Percentiles rank a stretch among this genome's conserved stretches.
phyloP scores from a whole-genome alignment of 78 protist species.

The Tieghemostelium lacteum region DNA sequence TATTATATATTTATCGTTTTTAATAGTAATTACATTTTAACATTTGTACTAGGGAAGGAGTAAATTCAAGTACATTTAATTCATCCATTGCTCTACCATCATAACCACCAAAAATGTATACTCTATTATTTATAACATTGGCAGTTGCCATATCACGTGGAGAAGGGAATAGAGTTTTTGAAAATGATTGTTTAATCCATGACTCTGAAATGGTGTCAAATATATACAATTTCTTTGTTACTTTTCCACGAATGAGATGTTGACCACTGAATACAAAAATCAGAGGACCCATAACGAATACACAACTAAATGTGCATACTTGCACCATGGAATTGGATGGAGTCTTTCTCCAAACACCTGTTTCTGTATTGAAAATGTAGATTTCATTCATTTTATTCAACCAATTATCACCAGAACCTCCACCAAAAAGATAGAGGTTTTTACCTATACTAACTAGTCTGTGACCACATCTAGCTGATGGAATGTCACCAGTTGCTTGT shows the following conservation, averaged over 20 bases:
- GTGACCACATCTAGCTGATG: slow-evolving; percentile 82
- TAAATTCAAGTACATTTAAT: slow-evolving; percentile 35
- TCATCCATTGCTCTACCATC: slow-evolving; percentile 79
- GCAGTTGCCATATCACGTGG: slow-evolving; percentile 79
- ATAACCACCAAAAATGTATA: slow-evolving; percentile 80
- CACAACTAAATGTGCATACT: slow-evolving; percentile 67
- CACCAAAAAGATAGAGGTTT: slow-evolving; percentile 76
- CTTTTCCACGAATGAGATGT: slow-evolving; percentile 69
- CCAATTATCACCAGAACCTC: slow-evolving; percentile 83
- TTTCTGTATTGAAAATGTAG: slow-evolving; percentile 68
- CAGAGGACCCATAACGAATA: slow-evolving; percentile 44
- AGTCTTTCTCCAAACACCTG: slow-evolving; percentile 57
- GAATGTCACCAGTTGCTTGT: slow-evolving; percentile 36
- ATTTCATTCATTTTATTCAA: slow-evolving; percentile 51
- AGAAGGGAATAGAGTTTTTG: background rate
- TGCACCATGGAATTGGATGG: slow-evolving; percentile 36
- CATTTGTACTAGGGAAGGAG: slow-evolving; percentile 12
- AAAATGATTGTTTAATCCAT: slow-evolving; percentile 37
- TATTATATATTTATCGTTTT: background rate
- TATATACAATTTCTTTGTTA: slow-evolving; percentile 48
- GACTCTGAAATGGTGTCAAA: slow-evolving; percentile 54
- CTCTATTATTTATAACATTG: slow-evolving; percentile 42
- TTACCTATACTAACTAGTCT: slow-evolving; percentile 50
- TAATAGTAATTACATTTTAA: background rate
- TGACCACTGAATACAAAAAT: slow-evolving; percentile 73